Base-by-base conservation (phyloP, 1,284 basidiomycete species). In the Cutaneotrichosporon mucoides region DNA sequence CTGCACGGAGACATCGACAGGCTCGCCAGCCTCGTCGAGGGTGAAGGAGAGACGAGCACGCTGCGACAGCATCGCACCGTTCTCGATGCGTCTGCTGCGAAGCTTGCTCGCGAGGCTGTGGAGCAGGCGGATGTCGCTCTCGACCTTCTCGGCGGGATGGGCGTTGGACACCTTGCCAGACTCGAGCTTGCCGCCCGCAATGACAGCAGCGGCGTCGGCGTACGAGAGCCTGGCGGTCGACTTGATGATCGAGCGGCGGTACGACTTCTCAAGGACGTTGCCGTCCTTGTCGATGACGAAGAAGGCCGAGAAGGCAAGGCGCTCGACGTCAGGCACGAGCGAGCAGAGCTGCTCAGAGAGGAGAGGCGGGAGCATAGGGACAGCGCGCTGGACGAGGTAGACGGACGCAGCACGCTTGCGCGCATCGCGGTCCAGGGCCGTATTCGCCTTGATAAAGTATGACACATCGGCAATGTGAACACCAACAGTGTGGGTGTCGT, bases 391-490 rank as follows among this genome's bases (percentile, higher is more conserved):
- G 44, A 98, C 87, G 45, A 99, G 87, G 74, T 97, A 97, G 53
- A 99, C 96, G 67, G 90, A 92, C 3, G 94, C 98, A 35, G 93
- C 95, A 64, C 95, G 86, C 80, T 97, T 98, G 68, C 92, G 86
- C 52, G 96, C 96, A 78, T 99, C 96, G 40, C 96, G 91, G 73
- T 99, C 96, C 66, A 99, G 82, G 13, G 94, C 90, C 7, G 92
- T 96, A 77, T 96, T 96, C 34, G 92, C 87, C 81, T 93, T 95
- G 72, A 95, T 89, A 79, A 98, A 99, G 82, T 89, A 88, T 2
- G 93, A 90, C 1, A 98, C 93, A 76, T 99, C 96, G 16, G 94
- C 90, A 67, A 99, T 86, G 73, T 99, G 96, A 10, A 99, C 86
- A 59, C 92, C 92, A 53, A 99, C 85, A 55, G 92, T 89, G 73